Conservation (phyloP, 257 asterid species). For the Plectranthus barbatus region DNA sequence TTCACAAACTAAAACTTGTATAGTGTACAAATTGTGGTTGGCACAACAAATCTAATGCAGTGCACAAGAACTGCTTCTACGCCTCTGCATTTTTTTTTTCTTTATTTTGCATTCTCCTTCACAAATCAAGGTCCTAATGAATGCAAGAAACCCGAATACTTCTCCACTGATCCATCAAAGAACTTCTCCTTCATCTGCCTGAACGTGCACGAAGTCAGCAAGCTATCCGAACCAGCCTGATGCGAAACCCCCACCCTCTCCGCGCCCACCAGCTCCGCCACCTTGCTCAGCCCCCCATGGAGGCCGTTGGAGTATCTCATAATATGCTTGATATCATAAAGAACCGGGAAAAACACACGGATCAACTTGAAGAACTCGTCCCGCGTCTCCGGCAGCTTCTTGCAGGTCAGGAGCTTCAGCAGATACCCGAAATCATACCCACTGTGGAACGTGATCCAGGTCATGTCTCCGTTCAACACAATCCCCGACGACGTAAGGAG, state of each 20-base stretch:
- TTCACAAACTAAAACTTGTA: constrained; percentile 10
- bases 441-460: constrained; percentile 72
- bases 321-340: constrained; percentile 63
- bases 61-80: no score
- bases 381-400: constrained; percentile 50
- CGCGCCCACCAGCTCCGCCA: constrained; percentile 57
- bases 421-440: constrained; percentile 73
- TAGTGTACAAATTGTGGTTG: constrained; percentile 28
- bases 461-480: constrained; percentile 49
- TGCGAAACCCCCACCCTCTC: constrained; percentile 74
- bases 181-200: constrained; percentile 54
- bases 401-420: constrained; percentile 67
- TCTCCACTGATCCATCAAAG: constrained; percentile 56
- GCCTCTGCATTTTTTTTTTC: no score
- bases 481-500: constrained; percentile 69
- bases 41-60: constrained; percentile 12
- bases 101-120: no score
- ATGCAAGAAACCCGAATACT: constrained; percentile 61
- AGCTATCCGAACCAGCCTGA: constrained; percentile 81
- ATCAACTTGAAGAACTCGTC: constrained; percentile 38
- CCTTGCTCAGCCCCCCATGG: constrained; percentile 72
- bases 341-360: constrained; percentile 48
- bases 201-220: constrained; percentile 58
- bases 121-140: constrained; percentile 40
- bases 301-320: constrained; percentile 67